Evolutionary conservation across 495 filamentous ascomycete genomes (phyloP), one percentile per base, ranked within the genome.

Genomic region (Gamarada debralockiae): DNA sequence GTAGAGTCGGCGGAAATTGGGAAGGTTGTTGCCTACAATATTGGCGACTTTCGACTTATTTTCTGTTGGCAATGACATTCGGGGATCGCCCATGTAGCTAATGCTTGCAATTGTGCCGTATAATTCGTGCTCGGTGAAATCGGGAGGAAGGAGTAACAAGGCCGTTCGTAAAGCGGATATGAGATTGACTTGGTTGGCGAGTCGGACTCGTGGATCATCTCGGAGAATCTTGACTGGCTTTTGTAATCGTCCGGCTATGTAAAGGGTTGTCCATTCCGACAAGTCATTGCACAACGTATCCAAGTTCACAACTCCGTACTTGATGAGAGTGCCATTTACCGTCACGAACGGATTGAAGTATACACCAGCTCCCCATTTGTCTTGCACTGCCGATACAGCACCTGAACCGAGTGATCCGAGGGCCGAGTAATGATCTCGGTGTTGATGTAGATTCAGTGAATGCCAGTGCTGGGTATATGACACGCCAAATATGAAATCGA

Each of bases 191-290:
- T 97, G 95, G 65, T 97, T 97, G 4, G 93, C 88, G 18, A 96
- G 75, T 15, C 92, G 88, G 29, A 98, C 89, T 45, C 83, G 81
- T 1, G 95, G 86, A 62, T 97, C 89, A 59, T 98, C 93, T 18
- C 91, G 85, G 4, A 98, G 79, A 59, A 97, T 98, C 70, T 97
- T 97, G 60, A 97, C 93, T 1, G 93, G 93, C 64, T 98, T 98
- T 27, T 98, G 93, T 37, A 98, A 71, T 36, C 93, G 89, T 1
- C 93, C 93, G 20, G 93, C 93, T 22, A 98, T 78, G 66, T 97
- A 98, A 36, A 98, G 72, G 0, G 88, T 96, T 48, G 92, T 82
- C 93, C 93, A 98, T 57, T 88, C 78, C 17, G 78, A 84, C 43
- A 98, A 78, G 64, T 98, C 93, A 17, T 72, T 76, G 59, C 85